Evolutionary conservation across 495 filamentous ascomycete species (phyloP).

Genomic region (Haplographium delicatum): DNA sequence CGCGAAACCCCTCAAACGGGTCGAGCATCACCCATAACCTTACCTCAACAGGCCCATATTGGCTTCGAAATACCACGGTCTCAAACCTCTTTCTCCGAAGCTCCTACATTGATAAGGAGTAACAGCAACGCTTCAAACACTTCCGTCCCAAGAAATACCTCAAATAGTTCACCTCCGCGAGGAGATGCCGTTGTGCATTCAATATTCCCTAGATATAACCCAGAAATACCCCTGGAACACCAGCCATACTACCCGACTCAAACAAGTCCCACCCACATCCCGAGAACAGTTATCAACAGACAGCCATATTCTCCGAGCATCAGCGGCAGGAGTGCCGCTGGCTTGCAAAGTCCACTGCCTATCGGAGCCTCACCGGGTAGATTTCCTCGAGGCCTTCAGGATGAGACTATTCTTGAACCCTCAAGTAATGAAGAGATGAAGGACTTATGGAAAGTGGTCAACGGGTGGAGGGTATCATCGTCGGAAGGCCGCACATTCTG

Average conservation of each 20-base stretch:
- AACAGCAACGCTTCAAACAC: slow-evolving; percentile 40
- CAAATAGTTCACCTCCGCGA: slow-evolving; percentile 22
- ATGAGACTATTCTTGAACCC: slow-evolving; percentile 39
- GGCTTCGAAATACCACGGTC: slow-evolving; percentile 36
- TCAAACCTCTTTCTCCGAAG: slow-evolving; percentile 45
- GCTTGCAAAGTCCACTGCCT: slow-evolving; percentile 28
- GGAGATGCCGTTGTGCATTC: slow-evolving; percentile 48
- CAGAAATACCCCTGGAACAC: slow-evolving; percentile 57
- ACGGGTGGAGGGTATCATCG: slow-evolving; percentile 47
- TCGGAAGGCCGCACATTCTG: slow-evolving; percentile 47
- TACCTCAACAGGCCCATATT: slow-evolving; percentile 30
- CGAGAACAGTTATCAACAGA: slow-evolving; percentile 49
- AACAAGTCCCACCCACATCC: slow-evolving; percentile 47
- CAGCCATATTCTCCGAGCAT: slow-evolving; percentile 47
- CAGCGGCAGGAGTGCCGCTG: slow-evolving; percentile 21
- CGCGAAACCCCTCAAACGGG: slow-evolving; percentile 23
- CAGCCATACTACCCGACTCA: slow-evolving; percentile 66
- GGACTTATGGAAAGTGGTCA: slow-evolving; percentile 49
- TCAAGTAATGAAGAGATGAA: slow-evolving; percentile 47
- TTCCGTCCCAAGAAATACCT: slow-evolving; percentile 41
- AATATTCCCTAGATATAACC: slow-evolving; percentile 82
- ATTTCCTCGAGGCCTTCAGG: slow-evolving; percentile 35
- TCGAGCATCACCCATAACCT: slow-evolving; percentile 32
- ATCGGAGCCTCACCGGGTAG: slow-evolving; percentile 27
- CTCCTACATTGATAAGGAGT: slow-evolving; percentile 43